Conservation (phyloP, 73 alveolate species). For the Paramecium primaurelia region DNA sequence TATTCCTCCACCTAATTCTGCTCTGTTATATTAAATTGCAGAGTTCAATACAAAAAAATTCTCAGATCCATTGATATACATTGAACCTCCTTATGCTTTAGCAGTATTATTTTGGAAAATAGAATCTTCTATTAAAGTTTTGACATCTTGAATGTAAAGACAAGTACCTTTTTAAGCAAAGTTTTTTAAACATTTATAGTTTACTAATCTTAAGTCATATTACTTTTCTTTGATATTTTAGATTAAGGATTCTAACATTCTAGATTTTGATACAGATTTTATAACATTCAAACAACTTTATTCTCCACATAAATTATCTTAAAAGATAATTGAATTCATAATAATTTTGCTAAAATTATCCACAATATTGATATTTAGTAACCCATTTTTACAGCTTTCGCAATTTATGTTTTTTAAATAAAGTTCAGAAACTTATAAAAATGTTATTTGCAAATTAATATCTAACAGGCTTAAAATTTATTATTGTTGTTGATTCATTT, state of each 20-base stretch:
- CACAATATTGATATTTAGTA: too few species aligned
- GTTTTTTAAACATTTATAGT: neutral
- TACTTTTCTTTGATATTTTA: too few species aligned
- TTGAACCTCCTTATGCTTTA: neutral
- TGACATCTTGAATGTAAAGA: neutral
- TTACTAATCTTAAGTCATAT: neutral
- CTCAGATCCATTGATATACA: neutral
- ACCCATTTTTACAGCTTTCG: neutral
- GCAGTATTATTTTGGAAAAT: neutral
- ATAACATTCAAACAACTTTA: neutral
- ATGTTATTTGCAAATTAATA: neutral
- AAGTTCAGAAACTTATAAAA: neutral
- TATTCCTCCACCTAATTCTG: neutral
- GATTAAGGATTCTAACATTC: neutral
- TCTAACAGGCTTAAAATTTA: neutral
- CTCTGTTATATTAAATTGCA: neutral
- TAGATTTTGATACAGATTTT: too few species aligned
- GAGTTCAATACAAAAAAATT: neutral
- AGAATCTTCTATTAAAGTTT: neutral
- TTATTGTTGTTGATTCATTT: too few species aligned
- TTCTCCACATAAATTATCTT: neutral
- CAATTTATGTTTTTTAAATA: neutral
- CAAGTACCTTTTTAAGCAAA: neutral
- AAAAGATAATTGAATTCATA: neutral
- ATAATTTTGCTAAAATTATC: too few species aligned